phyloP scores from a whole-genome alignment of 768 basidiomycete species.

The Pleurotus djamor region DNA sequence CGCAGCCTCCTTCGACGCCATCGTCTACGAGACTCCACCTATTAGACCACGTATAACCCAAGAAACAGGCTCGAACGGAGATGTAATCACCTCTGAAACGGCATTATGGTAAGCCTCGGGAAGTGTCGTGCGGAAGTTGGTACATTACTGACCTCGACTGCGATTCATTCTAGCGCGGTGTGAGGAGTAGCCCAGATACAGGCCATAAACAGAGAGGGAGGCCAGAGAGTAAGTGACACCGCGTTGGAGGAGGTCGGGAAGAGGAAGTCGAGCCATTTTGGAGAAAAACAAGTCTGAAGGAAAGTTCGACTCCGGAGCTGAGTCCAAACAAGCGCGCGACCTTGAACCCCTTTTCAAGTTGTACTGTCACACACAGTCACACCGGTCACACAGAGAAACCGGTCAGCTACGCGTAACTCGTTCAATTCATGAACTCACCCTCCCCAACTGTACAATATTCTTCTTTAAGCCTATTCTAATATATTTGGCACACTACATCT shows the following conservation, averaged over 20 bases:
- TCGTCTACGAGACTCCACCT: not conserved
- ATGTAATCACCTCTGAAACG: not conserved
- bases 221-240: constrained; percentile 52
- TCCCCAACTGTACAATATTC: no score
- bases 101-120: not conserved
- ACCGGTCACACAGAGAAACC: no score
- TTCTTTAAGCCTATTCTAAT: no score
- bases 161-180: constrained; percentile 53
- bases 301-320: not conserved
- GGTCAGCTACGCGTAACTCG: no score
- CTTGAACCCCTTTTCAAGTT: no score
- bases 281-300: not conserved
- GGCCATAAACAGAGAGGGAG: constrained; percentile 48
- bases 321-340: no score
- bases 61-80: not conserved
- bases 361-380: no score
- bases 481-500: no score
- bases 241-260: constrained; percentile 51
- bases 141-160: constrained; percentile 47
- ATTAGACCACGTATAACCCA: not conserved
- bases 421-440: no score
- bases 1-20: constrained; percentile 9
- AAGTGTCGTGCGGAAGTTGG: not conserved
- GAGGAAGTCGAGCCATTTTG: constrained; percentile 17
- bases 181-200: constrained; percentile 48